Evolutionary conservation across 345 rosid species (phyloP), one percentile per base, ranked within the genome.

Genomic region (Camelina laxa): DNA sequence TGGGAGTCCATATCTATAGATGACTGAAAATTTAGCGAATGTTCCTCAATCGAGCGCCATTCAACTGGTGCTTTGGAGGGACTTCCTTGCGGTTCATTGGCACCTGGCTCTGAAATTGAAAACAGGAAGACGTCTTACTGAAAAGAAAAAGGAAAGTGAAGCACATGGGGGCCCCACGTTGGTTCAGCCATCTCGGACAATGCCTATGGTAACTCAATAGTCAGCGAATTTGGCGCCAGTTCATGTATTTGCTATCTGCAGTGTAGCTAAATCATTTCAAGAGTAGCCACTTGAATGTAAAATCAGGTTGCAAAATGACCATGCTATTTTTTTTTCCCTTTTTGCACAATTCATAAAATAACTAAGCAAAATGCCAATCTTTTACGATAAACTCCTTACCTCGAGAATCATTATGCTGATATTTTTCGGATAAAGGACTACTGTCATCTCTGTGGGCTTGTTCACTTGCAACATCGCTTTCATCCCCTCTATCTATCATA

Each of bases 391-490:
- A 64, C 27, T 47, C 66, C 45, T 80, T 76, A 91, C 97, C 94
- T 84, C 73, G 77, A 78, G 69, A 48, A 63, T 84, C 81, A 59
- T 24, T 65, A 60, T 75, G 84, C 66, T 70, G 85, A 75, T 67
- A 42, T 56, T 77, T 86, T 67, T 76, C 90, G 38, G 84, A 74
- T 33, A 82, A 62, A n/a, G 71, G 87, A 53, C 78, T 60, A 72
- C 85, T 80, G 57, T 73, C 82, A 74, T 84, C 82, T 71, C 79
- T 75, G 70, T 84, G 87, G 76, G 85, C 83, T 83, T 69, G 84
- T 71, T 86, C 93, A 85, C 83, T 90, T 84, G 74, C 90, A 76
- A 65, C 73, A 74, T 88, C 91, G 60, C 76, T 82, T 71, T 80
- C 87, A 72, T 77, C 78, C 45, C 81, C 86, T 69, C 62, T 79